Evolutionary conservation across 768 basidiomycete species (phyloP), one percentile per base, ranked within the genome.

Genomic region (Obba rivulosa): DNA sequence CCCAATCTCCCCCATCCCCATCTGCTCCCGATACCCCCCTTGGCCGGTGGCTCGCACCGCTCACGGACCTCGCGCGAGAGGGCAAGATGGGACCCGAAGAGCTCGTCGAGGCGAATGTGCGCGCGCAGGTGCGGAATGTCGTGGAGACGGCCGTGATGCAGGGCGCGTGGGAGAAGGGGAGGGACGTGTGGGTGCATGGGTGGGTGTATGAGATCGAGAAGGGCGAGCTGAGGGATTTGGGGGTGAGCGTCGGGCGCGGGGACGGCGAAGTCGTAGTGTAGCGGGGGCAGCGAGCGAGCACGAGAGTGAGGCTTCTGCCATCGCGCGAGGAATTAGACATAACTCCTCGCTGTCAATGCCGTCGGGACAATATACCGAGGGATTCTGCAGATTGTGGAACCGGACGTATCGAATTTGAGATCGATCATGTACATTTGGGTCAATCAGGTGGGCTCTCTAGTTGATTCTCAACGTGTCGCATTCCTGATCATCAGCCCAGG

Each of bases 31-130:
- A 22, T 24, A 41, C 52, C 43, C 45, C 63, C 74, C 75, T 93
- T 54, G 74, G 74, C 22, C 77, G 79, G 43, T 93, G 88, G 87
- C 71, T 92, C 40, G 69, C 74, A 22, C 85, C 89, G 0, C 74
- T 92, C 57, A 78, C 79, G 45, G 59, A 66, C 28, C 71, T 83
- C 53, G 75, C 76, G 45, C 28, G 41, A 21, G 49, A 41, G 42
- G 49, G 44, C 31, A 45, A 50, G 25, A 16, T 36, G 22, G 45
- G 36, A 34, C 52, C 21, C 24, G 34, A 14, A 22, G 49, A 55
- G 18, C 67, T 83, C 51, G 72, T 81, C 18, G 75, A 76, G 56
- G 82, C 77, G 67, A 85, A 83, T 57, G 82, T 66, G 39, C 51
- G 52, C 39, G 43, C 41, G 49, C 62, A 63, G 53, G 68, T 69